phyloP scores from a whole-genome alignment of 306 rosid species.

The Mimosa bimucronata region DNA sequence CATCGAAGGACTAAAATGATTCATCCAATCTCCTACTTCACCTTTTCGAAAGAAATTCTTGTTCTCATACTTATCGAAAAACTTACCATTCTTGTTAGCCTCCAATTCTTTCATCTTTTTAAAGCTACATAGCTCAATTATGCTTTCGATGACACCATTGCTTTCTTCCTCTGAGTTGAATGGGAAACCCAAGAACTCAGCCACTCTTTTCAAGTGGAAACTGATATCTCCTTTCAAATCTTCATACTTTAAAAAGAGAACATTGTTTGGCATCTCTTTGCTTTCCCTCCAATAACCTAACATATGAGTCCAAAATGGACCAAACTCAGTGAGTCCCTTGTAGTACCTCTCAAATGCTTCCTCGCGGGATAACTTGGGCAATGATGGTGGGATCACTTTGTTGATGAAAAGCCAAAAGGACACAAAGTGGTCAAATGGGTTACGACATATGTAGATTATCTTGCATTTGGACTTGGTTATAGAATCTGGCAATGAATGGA shows the following conservation, averaged over 20 bases:
- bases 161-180: background rate
- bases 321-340: slow-evolving; percentile 43
- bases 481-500: slow-evolving; percentile 41
- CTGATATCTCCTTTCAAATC: slow-evolving; percentile 49
- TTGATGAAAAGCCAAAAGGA: slow-evolving; percentile 46
- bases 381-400: slow-evolving; percentile 20
- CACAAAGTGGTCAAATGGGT: slow-evolving; percentile 59
- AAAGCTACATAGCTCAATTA: background rate
- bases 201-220: background rate
- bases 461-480: slow-evolving; percentile 23
- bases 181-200: background rate
- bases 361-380: slow-evolving; percentile 29
- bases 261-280: slow-evolving; percentile 43
- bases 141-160: background rate
- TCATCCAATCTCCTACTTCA: slow-evolving; percentile 52
- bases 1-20: background rate
- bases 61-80: background rate
- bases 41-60: background rate
- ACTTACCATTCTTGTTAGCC: background rate
- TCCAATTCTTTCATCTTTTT: background rate
- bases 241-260: slow-evolving; percentile 60
- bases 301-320: slow-evolving; percentile 65
- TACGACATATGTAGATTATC: slow-evolving; percentile 24
- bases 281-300: slow-evolving; percentile 64
- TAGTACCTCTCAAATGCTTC: slow-evolving; percentile 52